Base-by-base conservation (phyloP, 306 rosid species). In the Dicorynia guianensis region DNA sequence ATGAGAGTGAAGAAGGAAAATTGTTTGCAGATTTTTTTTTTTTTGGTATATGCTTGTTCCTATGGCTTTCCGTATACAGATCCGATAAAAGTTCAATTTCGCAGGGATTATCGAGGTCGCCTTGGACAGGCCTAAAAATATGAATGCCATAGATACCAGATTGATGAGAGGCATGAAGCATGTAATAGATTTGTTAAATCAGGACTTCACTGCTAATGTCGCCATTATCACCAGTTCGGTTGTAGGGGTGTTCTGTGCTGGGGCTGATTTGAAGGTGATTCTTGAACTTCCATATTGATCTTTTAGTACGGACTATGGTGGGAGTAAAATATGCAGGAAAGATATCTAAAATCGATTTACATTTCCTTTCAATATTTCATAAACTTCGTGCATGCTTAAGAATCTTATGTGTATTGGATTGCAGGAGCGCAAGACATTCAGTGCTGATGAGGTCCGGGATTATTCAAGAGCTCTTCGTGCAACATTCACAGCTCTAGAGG, bases 161-260 rank as follows among this genome's bases (percentile, higher is more conserved):
- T 72, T 90, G 83, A 74, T 85, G 66, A 83, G 86, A 63, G 86
- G 90, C 25, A 73, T 87, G 25, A 72, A 54, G 76, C 40, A 70
- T 7, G 71, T 81, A 4, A 62, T 90, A 46, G 90, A 90, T 50
- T 79, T 79, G 20, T 25, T 90, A 52, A 59, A 79, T 25, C 43
- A 52, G 25, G 90, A 90, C 74, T 43, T 86, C 9, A 81, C 87
- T 35, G 84, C 77, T 39, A 81, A 82, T 72, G 89, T 90, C 25
- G 58, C 86, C 63, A 46, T 85, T 80, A 57, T 89, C 46, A 70
- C 80, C 40, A 89, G 92, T 70, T 81, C 85, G 8, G 89, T 89
- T 72, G 90, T 92, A 4, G 83, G 84, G 81, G 92, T 80, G 59
- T 89, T 79, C 59, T 89, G 95, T 66, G 92, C 92, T 7, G 95